Evolutionary conservation across 73 alveolate species (phyloP).

Genomic region (Paraurostyla sp.): DNA sequence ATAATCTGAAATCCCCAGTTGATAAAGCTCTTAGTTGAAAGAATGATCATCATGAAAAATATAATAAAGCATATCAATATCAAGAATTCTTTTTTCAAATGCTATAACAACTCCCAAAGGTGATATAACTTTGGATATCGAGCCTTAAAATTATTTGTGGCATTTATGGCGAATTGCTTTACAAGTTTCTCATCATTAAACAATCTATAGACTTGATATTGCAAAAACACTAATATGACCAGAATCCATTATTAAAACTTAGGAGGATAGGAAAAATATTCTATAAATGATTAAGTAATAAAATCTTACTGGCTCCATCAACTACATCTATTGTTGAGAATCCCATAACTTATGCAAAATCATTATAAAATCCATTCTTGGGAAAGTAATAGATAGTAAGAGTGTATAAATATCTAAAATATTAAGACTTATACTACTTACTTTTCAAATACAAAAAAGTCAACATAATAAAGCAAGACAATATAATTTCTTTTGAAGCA

Average conservation of each 20-base stretch:
- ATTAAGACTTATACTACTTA: neutral
- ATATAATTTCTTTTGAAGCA: slow-evolving; percentile 58
- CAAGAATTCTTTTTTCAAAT: slow-evolving; percentile 51
- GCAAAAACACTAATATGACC: slow-evolving; percentile 16
- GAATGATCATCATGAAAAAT: slow-evolving; percentile 49
- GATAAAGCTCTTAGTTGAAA: slow-evolving; percentile 39
- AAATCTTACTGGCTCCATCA: slow-evolving; percentile 12
- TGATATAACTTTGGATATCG: slow-evolving; percentile 52
- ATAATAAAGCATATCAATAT: slow-evolving; percentile 42
- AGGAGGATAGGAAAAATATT: slow-evolving; percentile 42
- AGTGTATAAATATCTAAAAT: slow-evolving; percentile 42
- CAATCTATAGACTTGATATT: slow-evolving; percentile 24
- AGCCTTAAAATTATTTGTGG: slow-evolving; percentile 23
- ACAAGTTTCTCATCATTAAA: slow-evolving; percentile 25
- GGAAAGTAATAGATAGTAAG: slow-evolving; percentile 4
- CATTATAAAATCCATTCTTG: neutral
- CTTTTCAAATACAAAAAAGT: slow-evolving; percentile 58
- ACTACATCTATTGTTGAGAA: slow-evolving; percentile 36
- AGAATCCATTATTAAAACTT: slow-evolving; percentile 49
- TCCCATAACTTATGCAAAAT: slow-evolving; percentile 55
- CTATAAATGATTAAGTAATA: neutral
- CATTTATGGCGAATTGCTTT: neutral
- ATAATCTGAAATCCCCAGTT: slow-evolving; percentile 66
- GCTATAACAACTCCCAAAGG: slow-evolving; percentile 31
- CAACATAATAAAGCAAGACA: slow-evolving; percentile 12